Evolutionary conservation across 2,329 filamentous ascomycete genomes (phyloP).

Genomic region (Penicillium crustosum): DNA sequence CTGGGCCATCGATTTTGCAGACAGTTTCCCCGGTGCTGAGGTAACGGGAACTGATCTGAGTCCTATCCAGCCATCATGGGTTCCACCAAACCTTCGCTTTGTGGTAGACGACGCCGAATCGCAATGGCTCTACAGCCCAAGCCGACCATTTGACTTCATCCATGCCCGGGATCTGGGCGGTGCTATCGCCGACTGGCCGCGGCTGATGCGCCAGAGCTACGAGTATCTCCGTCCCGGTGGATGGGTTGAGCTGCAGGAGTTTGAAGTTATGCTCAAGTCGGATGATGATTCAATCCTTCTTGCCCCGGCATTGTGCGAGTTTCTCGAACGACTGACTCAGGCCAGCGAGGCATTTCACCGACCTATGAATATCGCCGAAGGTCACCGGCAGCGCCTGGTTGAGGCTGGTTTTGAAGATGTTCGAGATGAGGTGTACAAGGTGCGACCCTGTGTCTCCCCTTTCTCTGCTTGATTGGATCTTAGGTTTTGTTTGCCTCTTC

Average conservation of each 20-base stretch:
- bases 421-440: conserved; percentile 48
- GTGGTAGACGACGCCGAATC: conserved; percentile 37
- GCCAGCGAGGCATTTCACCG: conserved; percentile 37
- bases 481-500: neutral
- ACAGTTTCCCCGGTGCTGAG: conserved; percentile 38
- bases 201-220: conserved; percentile 25
- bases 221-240: conserved; percentile 49
- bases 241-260: conserved; percentile 51
- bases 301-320: conserved; percentile 30
- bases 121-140: conserved; percentile 31
- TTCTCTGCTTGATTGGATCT: neutral
- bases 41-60: conserved; percentile 52
- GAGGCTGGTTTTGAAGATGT: conserved; percentile 58
- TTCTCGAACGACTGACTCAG: conserved; percentile 27
- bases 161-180: conserved; percentile 36
- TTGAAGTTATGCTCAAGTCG: conserved; percentile 30
- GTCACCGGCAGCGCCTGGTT: conserved; percentile 46
- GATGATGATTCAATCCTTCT: conserved; percentile 32
- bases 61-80: conserved; percentile 42
- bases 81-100: conserved; percentile 38
- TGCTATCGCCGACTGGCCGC: conserved; percentile 32
- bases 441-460: no score
- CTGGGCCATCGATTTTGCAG: conserved; percentile 38
- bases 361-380: conserved; percentile 34
- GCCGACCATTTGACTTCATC: conserved; percentile 34